Evolutionary conservation across 73 alveolate genomes (phyloP).

Genomic region (Paramecium biaurelia): DNA sequence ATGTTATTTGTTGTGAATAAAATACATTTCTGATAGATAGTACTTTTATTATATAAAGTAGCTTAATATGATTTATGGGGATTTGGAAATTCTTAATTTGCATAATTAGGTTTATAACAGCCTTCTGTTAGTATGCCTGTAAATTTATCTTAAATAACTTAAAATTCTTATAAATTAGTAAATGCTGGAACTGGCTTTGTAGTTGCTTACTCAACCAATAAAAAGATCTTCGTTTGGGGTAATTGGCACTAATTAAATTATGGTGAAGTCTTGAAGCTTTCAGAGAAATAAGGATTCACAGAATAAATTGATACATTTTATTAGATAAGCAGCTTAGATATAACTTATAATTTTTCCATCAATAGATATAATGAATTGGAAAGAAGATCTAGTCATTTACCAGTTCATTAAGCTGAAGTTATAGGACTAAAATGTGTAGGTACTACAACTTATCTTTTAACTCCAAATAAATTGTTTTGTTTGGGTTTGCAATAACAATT

Average conservation of each 20-base stretch:
- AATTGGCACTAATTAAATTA: not conserved
- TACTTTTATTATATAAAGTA: not conserved
- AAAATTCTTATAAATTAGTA: not conserved
- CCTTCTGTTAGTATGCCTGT: not conserved
- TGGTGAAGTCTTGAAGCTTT: not conserved
- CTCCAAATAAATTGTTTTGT: not conserved
- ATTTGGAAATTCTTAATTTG: not conserved
- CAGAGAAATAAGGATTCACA: not conserved
- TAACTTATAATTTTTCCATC: not conserved
- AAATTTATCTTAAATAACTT: not conserved
- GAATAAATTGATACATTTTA: not conserved
- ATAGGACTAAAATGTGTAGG: not conserved
- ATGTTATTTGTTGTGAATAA: not conserved
- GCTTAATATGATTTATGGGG: constrained; percentile 6
- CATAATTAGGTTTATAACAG: not conserved
- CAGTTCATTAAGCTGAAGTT: not conserved
- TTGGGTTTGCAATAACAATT: not conserved
- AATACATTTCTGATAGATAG: constrained; percentile 37
- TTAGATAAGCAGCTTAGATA: not conserved
- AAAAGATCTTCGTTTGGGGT: constrained; percentile 19
- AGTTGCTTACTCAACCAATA: not conserved
- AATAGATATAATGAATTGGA: not conserved
- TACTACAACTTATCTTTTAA: not conserved
- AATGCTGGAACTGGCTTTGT: constrained; percentile 24
- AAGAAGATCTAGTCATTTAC: not conserved